These are phyloP conservation scores for Protomyces macrosporus DNA, from an alignment of 1,139 yeast species.

Conservation along the genomic window DNA sequence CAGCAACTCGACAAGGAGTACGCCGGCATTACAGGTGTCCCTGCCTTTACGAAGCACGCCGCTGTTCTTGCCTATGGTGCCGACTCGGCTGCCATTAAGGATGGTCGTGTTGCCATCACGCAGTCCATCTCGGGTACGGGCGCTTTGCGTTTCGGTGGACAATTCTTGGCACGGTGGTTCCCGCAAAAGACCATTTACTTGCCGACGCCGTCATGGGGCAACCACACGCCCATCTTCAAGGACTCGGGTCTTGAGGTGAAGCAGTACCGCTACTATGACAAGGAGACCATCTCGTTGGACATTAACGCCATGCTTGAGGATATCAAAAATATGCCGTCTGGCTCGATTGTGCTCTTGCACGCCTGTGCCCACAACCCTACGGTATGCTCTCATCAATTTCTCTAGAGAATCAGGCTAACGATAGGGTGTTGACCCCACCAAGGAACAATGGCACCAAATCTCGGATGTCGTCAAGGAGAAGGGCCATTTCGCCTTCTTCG, in stretches of 20 bases:
- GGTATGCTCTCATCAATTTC: neutral
- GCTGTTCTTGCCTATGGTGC: constrained; percentile 75
- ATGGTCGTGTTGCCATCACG: constrained; percentile 52
- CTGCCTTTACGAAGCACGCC: constrained; percentile 63
- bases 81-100: constrained; percentile 41
- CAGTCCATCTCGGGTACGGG: constrained; percentile 73
- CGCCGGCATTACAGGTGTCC: constrained; percentile 73
- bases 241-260: constrained; percentile 48
- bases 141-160: constrained; percentile 64
- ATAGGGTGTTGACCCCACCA: constrained; percentile 81
- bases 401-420: neutral
- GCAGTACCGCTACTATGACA: constrained; percentile 64
- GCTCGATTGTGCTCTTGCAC: constrained; percentile 78
- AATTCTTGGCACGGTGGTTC: constrained; percentile 52
- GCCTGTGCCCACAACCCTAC: constrained; percentile 99
- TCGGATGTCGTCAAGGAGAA: constrained; percentile 56
- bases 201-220: constrained; percentile 74
- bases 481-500: constrained; percentile 78
- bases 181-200: constrained; percentile 48
- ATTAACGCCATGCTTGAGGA: constrained; percentile 62
- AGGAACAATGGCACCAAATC: constrained; percentile 76
- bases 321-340: constrained; percentile 64
- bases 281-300: constrained; percentile 57
- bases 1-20: constrained; percentile 83
- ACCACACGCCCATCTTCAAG: constrained; percentile 52